Evolutionary conservation across 2,329 filamentous ascomycete genomes (phyloP).

Genomic region (Verticillium isaacii): DNA sequence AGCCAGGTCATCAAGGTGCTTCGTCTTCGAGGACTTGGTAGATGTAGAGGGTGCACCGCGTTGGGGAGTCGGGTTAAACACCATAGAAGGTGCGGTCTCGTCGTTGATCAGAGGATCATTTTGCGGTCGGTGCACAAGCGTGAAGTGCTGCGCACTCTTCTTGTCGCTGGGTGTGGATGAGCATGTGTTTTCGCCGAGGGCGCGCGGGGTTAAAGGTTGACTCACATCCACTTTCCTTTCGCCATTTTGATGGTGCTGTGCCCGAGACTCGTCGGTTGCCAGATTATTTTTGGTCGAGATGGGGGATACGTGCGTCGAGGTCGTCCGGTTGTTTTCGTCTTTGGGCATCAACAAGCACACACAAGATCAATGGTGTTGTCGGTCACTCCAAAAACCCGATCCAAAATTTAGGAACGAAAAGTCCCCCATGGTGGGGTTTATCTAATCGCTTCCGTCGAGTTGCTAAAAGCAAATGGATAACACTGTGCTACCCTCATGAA

Average conservation of each 20-base stretch:
- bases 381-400: background rate
- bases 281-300: background rate
- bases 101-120: conserved; percentile 98
- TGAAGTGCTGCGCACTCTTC: conserved; percentile 88
- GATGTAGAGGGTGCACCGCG: conserved; percentile 16
- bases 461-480: background rate
- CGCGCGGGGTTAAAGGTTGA: conserved; percentile 4
- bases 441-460: conserved; percentile 5
- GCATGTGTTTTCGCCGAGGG: background rate
- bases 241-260: conserved; percentile 57
- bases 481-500: background rate
- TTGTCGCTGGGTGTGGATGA: conserved; percentile 54
- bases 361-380: background rate
- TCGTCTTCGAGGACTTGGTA: conserved; percentile 39
- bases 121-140: conserved; percentile 91
- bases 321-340: background rate
- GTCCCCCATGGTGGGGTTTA: conserved; percentile 5
- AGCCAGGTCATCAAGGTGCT: conserved; percentile 70
- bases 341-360: background rate
- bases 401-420: conserved; percentile 7
- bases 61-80: conserved; percentile 67
- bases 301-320: background rate
- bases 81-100: conserved; percentile 79
- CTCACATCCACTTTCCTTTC: conserved; percentile 65
- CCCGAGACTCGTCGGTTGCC: background rate